Evolutionary conservation across 2,329 filamentous ascomycete species (phyloP).

Genomic region (Zymoseptoria passerinii): DNA sequence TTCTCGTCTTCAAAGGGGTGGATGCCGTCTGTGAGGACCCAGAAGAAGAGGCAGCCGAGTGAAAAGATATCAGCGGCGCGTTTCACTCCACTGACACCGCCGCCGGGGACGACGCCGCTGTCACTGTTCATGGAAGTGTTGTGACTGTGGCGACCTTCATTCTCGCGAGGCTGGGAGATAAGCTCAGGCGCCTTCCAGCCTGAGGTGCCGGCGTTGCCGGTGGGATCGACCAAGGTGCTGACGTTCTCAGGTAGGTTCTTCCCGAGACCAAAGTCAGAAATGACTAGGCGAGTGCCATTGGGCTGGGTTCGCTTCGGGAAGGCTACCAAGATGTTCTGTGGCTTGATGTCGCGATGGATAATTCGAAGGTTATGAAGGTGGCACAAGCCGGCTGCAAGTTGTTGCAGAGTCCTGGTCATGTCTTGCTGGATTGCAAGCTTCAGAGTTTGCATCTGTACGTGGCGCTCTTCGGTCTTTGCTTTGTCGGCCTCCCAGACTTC

Average conservation of each 20-base stretch:
- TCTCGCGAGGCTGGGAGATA: slow-evolving; percentile 51
- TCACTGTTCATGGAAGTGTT: slow-evolving; percentile 45
- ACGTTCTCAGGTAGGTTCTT: slow-evolving; percentile 94
- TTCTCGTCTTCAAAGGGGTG: slow-evolving; percentile 94
- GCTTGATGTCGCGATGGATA: slow-evolving; percentile 94
- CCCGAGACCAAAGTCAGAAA: slow-evolving; percentile 95
- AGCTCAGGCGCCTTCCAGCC: slow-evolving; percentile 96
- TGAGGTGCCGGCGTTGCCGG: slow-evolving; percentile 85
- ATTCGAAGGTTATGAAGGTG: slow-evolving; percentile 89
- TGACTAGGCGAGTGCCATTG: slow-evolving; percentile 67
- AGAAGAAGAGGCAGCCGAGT: slow-evolving; percentile 95
- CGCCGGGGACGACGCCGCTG: slow-evolving; percentile 42
- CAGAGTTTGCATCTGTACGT: slow-evolving; percentile 44
- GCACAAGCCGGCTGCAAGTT: slow-evolving; percentile 80
- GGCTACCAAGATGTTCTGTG: slow-evolving; percentile 88
- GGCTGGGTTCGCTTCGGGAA: slow-evolving; percentile 59
- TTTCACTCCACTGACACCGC: slow-evolving; percentile 62
- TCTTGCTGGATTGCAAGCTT: slow-evolving; percentile 67
- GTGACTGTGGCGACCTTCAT: slow-evolving; percentile 36
- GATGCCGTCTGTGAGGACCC: slow-evolving; percentile 84
- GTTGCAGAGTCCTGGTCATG: slow-evolving; percentile 70
- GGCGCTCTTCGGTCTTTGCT: slow-evolving; percentile 42
- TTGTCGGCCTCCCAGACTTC: slow-evolving; percentile 89
- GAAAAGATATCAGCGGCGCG: slow-evolving; percentile 97
- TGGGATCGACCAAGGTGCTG: slow-evolving; percentile 90